Percentiles rank a stretch among this genome's conserved stretches.
These are phyloP conservation scores for Naganishia friedmannii DNA, from an alignment of 768 basidiomycete genomes.

Conservation along the genomic window DNA sequence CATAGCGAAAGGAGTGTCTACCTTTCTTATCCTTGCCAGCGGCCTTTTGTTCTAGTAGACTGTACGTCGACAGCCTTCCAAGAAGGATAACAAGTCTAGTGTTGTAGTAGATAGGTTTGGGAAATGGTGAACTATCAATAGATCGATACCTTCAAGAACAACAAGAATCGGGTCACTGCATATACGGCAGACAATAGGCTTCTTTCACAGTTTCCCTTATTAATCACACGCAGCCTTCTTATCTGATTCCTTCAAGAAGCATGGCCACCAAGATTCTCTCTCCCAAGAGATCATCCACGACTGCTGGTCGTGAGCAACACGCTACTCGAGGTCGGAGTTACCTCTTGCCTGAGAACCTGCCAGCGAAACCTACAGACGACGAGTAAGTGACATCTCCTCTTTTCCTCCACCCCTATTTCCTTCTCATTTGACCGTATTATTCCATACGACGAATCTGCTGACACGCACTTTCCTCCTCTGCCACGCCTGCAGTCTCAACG, in stretches of 20 bases:
- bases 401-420: neutral
- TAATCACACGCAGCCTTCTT: no score
- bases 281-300: neutral
- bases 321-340: neutral
- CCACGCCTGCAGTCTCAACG: neutral
- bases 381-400: conserved; percentile 12
- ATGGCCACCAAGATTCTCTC: conserved; percentile 11
- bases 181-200: no score
- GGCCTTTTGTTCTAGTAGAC: conserved; percentile 3
- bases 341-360: conserved; percentile 20
- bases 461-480: neutral
- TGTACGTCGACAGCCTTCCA: neutral
- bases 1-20: neutral
- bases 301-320: neutral
- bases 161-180: no score
- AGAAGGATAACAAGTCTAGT: no score
- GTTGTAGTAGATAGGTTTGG: no score
- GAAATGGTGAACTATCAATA: no score
- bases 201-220: no score
- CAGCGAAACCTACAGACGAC: conserved; percentile 20
- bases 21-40: neutral
- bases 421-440: no score
- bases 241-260: no score
- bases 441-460: no score
- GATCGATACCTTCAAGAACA: no score